phyloP scores from a whole-genome alignment of 257 asterid genomes.

The Coffea canephora region DNA sequence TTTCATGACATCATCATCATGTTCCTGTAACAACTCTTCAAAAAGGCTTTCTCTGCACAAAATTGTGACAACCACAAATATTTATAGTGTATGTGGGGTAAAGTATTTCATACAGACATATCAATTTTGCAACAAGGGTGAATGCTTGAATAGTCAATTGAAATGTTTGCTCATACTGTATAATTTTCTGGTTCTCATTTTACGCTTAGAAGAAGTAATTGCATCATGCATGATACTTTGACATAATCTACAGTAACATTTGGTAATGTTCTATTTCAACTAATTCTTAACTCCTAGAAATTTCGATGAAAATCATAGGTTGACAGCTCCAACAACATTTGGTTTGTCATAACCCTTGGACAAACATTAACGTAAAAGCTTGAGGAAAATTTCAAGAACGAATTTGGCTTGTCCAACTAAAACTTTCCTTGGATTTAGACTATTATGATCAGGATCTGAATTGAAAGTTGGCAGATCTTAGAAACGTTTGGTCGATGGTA shows the following conservation, averaged over 20 bases:
- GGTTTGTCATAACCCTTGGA: not conserved
- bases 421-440: not conserved
- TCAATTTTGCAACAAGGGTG: not conserved
- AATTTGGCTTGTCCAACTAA: not conserved
- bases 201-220: not conserved
- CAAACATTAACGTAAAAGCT: not conserved
- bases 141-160: not conserved
- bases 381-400: not conserved
- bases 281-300: not conserved
- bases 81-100: too few relatives aligned
- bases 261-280: not conserved
- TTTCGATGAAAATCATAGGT: too few relatives aligned
- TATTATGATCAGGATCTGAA: not conserved
- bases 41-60: conserved; percentile 18
- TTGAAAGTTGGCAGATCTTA: not conserved
- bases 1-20: conserved; percentile 19
- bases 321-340: not conserved
- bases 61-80: not conserved
- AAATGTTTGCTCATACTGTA: not conserved
- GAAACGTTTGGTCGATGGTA: not conserved
- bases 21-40: conserved; percentile 26
- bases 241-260: not conserved
- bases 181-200: not conserved
- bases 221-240: not conserved
- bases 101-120: too few relatives aligned